phyloP scores from a whole-genome alignment of 371 early-diverging fungal species.

The Circinella umbellata region DNA sequence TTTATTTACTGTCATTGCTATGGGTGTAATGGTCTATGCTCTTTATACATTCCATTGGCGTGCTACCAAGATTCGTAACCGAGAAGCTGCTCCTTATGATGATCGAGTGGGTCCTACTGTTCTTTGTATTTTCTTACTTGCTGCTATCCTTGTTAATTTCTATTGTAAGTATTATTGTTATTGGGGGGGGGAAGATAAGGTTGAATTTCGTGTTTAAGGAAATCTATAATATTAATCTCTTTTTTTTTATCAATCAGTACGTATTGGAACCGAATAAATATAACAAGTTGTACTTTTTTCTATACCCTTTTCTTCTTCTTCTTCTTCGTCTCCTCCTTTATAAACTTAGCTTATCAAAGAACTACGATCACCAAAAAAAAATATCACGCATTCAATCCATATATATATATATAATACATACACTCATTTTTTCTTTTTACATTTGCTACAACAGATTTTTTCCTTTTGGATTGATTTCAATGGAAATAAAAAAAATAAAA shows the following conservation, averaged over 20 bases:
- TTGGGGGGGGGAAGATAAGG: neutral
- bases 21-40: constrained; percentile 76
- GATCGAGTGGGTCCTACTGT: constrained; percentile 62
- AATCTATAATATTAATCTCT: too few relatives aligned
- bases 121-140: constrained; percentile 55
- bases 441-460: neutral
- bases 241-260: neutral
- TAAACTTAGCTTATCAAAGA: too few relatives aligned
- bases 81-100: constrained; percentile 61
- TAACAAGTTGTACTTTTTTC: too few relatives aligned
- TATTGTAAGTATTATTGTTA: constrained; percentile 69
- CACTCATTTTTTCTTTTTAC: too few relatives aligned
- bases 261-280: constrained; percentile 9
- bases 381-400: too few relatives aligned
- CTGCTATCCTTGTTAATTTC: constrained; percentile 84
- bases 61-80: constrained; percentile 64
- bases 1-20: constrained; percentile 76
- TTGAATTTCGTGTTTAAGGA: too few relatives aligned
- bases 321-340: too few relatives aligned
- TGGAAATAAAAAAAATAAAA: constrained; percentile 6
- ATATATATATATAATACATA: too few relatives aligned
- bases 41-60: constrained; percentile 86
- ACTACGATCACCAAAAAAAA: too few relatives aligned
- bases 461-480: constrained; percentile 1
- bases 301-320: too few relatives aligned